These are phyloP conservation scores for Tylopilus subfusipes DNA, from an alignment of 768 basidiomycete genomes.

Conservation along the genomic window DNA sequence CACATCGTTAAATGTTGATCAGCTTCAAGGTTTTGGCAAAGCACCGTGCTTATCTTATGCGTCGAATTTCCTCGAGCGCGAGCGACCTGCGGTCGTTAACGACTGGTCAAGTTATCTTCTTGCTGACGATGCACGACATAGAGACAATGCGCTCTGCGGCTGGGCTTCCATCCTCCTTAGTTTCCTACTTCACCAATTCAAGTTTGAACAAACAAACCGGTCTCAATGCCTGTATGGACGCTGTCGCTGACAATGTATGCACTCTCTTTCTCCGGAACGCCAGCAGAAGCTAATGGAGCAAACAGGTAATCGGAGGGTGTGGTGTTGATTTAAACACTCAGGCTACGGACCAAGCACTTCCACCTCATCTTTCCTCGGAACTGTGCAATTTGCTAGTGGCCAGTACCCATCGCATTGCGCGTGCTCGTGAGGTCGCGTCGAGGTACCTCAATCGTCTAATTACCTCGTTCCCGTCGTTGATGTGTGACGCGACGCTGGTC, in stretches of 20 bases:
- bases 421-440: constrained; percentile 77
- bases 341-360: constrained; percentile 78
- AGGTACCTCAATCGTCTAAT: constrained; percentile 83
- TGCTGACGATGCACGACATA: constrained; percentile 82
- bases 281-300: not conserved
- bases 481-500: constrained; percentile 87
- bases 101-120: constrained; percentile 80
- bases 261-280: not conserved
- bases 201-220: constrained; percentile 70
- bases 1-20: constrained; percentile 1
- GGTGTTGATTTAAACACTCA: constrained; percentile 66
- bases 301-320: constrained; percentile 75
- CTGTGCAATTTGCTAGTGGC: constrained; percentile 70
- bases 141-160: constrained; percentile 81
- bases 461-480: constrained; percentile 88
- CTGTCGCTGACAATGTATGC: constrained; percentile 78
- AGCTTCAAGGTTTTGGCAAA: constrained; percentile 58
- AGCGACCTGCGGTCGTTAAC: constrained; percentile 72
- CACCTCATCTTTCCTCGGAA: constrained; percentile 63
- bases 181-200: constrained; percentile 84
- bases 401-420: constrained; percentile 79
- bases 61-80: constrained; percentile 60
- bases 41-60: constrained; percentile 62
- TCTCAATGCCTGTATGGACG: constrained; percentile 76
- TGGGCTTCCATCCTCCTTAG: constrained; percentile 76